Percentiles rank a stretch among this genome's conserved stretches.
Conservation (phyloP, 371 early-diverging fungal genomes). For the Syncephalastrum sp. region DNA sequence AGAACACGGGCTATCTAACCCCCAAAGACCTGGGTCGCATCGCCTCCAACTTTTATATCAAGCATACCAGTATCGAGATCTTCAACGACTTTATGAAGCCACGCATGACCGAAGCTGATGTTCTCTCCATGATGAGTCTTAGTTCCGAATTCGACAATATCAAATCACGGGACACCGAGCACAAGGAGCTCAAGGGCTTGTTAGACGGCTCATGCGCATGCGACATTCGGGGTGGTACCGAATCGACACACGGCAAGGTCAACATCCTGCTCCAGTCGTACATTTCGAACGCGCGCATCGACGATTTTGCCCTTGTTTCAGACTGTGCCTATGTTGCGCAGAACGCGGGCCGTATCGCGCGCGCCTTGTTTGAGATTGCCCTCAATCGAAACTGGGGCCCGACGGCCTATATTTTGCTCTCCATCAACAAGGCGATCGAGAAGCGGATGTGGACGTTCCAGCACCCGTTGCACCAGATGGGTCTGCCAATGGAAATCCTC, state of each 20-base stretch:
- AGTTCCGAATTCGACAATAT: conserved; percentile 95
- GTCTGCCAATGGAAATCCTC: conserved; percentile 72
- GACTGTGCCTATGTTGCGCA: conserved; percentile 93
- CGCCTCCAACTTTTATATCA: conserved; percentile 90
- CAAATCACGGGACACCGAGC: conserved; percentile 85
- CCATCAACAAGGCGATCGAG: conserved; percentile 88
- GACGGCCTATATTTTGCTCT: conserved; percentile 74
- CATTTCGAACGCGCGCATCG: conserved; percentile 76
- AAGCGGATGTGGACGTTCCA: conserved; percentile 94
- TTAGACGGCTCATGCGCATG: conserved; percentile 74
- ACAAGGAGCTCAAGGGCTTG: conserved; percentile 74
- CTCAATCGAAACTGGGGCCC: conserved; percentile 90
- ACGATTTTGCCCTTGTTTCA: conserved; percentile 92
- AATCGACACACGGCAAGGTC: conserved; percentile 84
- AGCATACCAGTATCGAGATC: conserved; percentile 80
- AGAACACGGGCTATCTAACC: conserved; percentile 76
- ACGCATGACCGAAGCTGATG: conserved; percentile 87
- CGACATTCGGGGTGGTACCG: conserved; percentile 71
- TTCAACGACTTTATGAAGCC: conserved; percentile 75
- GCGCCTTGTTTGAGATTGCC: conserved; percentile 95
- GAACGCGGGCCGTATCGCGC: conserved; percentile 91
- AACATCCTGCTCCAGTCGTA: conserved; percentile 89
- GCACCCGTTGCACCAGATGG: conserved; percentile 89
- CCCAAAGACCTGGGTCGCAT: conserved; percentile 94
- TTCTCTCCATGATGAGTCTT: conserved; percentile 81